A percentile compares a stretch with the other conserved stretches of the same genome.
These are phyloP conservation scores for Paraphaeosphaeria minitans DNA, from an alignment of 2,329 filamentous ascomycete genomes.

Conservation along the genomic window DNA sequence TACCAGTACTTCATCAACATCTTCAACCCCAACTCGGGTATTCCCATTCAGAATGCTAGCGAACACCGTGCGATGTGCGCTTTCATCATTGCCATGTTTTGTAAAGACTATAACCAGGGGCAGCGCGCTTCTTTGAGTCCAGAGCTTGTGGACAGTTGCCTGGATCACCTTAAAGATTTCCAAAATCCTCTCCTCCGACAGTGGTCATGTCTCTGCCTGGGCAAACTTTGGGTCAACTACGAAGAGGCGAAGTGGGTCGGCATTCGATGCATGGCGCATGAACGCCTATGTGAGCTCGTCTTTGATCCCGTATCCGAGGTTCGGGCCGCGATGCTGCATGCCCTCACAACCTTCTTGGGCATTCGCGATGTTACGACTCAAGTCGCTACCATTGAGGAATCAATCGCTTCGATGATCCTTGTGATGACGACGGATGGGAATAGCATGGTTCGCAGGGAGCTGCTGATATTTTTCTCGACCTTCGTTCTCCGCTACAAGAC, in stretches of 20 bases:
- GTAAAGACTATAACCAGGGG: slow-evolving; percentile 90
- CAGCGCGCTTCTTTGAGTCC: slow-evolving; percentile 89
- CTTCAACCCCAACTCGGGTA: slow-evolving; percentile 77
- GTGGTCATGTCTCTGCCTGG: slow-evolving; percentile 94
- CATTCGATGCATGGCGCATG: slow-evolving; percentile 85
- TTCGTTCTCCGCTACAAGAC: slow-evolving; percentile 90
- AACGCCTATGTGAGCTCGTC: slow-evolving; percentile 77
- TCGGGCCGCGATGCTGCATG: slow-evolving; percentile 88
- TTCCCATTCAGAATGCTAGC: slow-evolving; percentile 84
- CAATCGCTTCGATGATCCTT: slow-evolving; percentile 84
- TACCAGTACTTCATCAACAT: slow-evolving; percentile 97
- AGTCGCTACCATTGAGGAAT: slow-evolving; percentile 88
- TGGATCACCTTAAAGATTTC: slow-evolving; percentile 80
- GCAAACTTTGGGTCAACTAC: slow-evolving; percentile 90
- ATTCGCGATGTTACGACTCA: slow-evolving; percentile 92
- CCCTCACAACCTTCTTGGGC: slow-evolving; percentile 90
- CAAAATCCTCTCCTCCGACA: slow-evolving; percentile 89
- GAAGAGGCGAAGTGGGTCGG: slow-evolving; percentile 94
- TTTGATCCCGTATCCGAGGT: slow-evolving; percentile 92
- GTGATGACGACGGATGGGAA: slow-evolving; percentile 94
- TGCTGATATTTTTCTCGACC: slow-evolving; percentile 90
- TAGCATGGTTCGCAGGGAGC: slow-evolving; percentile 89
- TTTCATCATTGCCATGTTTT: slow-evolving; percentile 96
- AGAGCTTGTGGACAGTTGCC: slow-evolving; percentile 86
- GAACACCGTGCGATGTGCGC: slow-evolving; percentile 99